phyloP scores from a whole-genome alignment of 2,329 filamentous ascomycete genomes.

The Akanthomyces muscarius region DNA sequence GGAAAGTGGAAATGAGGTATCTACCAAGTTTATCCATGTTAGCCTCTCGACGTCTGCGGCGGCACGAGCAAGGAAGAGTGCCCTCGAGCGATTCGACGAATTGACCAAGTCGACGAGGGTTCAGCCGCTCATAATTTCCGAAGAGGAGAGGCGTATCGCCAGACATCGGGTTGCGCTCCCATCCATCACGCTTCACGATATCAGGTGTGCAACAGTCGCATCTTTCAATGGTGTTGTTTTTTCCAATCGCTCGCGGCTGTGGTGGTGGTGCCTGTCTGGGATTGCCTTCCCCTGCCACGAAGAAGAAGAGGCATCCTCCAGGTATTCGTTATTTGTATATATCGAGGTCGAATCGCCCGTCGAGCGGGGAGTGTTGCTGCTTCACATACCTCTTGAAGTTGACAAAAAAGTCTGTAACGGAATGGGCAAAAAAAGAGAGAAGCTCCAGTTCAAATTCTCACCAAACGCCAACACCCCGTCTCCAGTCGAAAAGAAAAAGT shows the following conservation, averaged over 20 bases:
- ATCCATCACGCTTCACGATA: not conserved
- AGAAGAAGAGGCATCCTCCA: constrained; percentile 43
- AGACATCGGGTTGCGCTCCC: constrained; percentile 21
- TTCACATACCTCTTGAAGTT: constrained; percentile 44
- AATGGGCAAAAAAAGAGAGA: constrained; percentile 13
- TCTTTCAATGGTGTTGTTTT: constrained; percentile 2
- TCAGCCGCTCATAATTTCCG: constrained; percentile 62
- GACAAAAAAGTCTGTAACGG: constrained; percentile 17
- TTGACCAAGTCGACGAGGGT: constrained; percentile 50
- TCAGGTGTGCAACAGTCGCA: not conserved
- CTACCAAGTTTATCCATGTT: constrained; percentile 48
- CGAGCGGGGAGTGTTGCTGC: constrained; percentile 21
- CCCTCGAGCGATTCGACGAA: constrained; percentile 45
- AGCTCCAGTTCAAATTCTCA: not conserved
- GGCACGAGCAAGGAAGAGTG: constrained; percentile 62
- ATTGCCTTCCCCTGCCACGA: constrained; percentile 62
- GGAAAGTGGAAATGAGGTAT: constrained; percentile 58
- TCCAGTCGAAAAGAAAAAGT: constrained; percentile 20
- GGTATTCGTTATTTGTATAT: constrained; percentile 21
- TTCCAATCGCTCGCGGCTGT: constrained; percentile 4
- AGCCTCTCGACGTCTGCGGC: constrained; percentile 55
- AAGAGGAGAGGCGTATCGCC: constrained; percentile 61
- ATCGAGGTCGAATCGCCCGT: constrained; percentile 28
- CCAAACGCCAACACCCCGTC: not conserved
- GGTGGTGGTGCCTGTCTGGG: constrained; percentile 30